Evolutionary conservation across 495 filamentous ascomycete species (phyloP).

Genomic region (Daldinia decipiens): DNA sequence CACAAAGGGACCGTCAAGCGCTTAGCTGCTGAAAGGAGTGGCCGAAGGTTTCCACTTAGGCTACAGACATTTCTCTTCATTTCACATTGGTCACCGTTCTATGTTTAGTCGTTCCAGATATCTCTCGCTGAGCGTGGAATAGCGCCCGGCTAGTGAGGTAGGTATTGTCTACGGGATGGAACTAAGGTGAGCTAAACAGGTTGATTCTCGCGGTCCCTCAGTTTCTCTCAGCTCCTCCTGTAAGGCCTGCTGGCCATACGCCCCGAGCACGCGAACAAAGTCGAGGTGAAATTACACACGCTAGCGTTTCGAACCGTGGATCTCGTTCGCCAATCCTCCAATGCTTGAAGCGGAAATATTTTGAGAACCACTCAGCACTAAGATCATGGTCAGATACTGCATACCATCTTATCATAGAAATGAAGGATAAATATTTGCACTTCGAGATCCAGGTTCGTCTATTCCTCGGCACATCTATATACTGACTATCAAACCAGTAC

Average conservation of each 20-base stretch:
- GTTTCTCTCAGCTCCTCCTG: neutral
- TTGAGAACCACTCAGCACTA: neutral
- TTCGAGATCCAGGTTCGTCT: constrained; percentile 25
- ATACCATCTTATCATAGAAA: constrained; percentile 33
- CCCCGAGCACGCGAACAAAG: constrained; percentile 23
- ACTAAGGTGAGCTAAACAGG: constrained; percentile 3
- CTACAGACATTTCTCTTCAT: constrained; percentile 29
- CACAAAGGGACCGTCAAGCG: constrained; percentile 35
- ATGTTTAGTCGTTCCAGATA: constrained; percentile 21
- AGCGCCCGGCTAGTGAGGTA: constrained; percentile 26
- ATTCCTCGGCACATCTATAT: constrained; percentile 32
- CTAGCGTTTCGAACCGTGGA: constrained; percentile 42
- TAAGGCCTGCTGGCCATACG: neutral
- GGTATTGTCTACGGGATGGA: neutral
- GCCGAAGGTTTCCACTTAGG: constrained; percentile 39
- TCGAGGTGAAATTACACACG: constrained; percentile 30
- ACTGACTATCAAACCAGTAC: constrained; percentile 38
- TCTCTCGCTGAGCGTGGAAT: constrained; percentile 22
- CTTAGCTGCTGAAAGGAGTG: constrained; percentile 36
- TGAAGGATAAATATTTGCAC: constrained; percentile 42
- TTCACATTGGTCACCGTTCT: constrained; percentile 21
- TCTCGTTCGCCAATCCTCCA: constrained; percentile 9
- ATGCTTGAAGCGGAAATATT: no score
- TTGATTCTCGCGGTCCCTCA: neutral
- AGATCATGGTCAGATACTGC: neutral